A percentile compares a stretch with the other conserved stretches of the same genome.
Conservation (phyloP, 1,284 basidiomycete species). For the Papiliotrema fonsecae region DNA sequence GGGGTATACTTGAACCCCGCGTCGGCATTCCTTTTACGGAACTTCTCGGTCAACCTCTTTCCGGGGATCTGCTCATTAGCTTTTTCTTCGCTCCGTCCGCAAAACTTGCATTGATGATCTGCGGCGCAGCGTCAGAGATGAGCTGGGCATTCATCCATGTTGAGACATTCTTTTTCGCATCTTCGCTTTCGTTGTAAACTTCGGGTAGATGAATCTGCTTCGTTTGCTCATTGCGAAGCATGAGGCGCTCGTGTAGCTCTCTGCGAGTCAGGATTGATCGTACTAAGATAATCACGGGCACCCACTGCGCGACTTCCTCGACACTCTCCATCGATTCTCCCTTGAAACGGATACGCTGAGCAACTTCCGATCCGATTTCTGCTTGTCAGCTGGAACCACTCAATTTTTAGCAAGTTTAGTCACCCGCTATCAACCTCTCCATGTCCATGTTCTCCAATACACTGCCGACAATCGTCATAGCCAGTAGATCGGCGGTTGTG, state of each 20-base stretch:
- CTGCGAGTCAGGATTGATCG: conserved; percentile 17
- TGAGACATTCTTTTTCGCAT: conserved; percentile 82
- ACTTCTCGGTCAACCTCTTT: conserved; percentile 90
- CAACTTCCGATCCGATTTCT: conserved; percentile 90
- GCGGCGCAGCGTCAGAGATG: conserved; percentile 68
- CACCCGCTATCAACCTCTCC: conserved; percentile 74
- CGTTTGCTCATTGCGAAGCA: conserved; percentile 90
- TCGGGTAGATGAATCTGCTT: conserved; percentile 95
- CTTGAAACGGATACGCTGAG: conserved; percentile 76
- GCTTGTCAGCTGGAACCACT: conserved; percentile 8
- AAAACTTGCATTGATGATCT: conserved; percentile 67
- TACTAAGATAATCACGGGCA: not conserved
- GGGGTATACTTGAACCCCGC: conserved; percentile 53
- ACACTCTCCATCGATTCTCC: conserved; percentile 71
- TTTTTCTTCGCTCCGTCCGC: not conserved
- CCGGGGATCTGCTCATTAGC: conserved; percentile 66
- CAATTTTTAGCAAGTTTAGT: conserved; percentile 3
- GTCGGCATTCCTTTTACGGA: conserved; percentile 50
- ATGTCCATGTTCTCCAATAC: conserved; percentile 98
- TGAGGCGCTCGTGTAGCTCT: conserved; percentile 76
- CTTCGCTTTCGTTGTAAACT: conserved; percentile 85
- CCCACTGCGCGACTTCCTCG: conserved; percentile 78
- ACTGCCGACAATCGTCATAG: conserved; percentile 93
- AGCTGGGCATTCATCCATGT: conserved; percentile 74
- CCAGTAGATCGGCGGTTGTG: conserved; percentile 89